Conservation (phyloP, 768 basidiomycete genomes). For the Antrodiella citrinella region DNA sequence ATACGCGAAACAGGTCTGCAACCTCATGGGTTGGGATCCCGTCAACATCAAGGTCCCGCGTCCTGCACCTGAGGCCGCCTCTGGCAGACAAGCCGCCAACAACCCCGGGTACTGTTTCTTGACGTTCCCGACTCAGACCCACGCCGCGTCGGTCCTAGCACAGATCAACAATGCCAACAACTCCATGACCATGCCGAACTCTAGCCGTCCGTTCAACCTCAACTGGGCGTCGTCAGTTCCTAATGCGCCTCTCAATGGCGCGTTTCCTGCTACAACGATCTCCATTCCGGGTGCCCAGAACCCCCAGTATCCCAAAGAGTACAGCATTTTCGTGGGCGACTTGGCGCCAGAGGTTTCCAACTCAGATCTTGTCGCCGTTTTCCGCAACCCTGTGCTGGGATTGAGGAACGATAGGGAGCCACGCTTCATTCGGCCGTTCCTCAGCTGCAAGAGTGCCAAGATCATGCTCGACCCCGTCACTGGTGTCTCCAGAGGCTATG, state of each 20-base stretch:
- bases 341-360: conserved; percentile 90
- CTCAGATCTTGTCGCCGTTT: conserved; percentile 90
- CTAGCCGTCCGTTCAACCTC: conserved; percentile 70
- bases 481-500: conserved; percentile 84
- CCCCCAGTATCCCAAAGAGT: conserved; percentile 70
- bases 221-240: conserved; percentile 59
- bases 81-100: conserved; percentile 63
- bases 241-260: conserved; percentile 25
- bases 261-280: conserved; percentile 26
- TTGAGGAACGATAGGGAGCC: conserved; percentile 81
- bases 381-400: conserved; percentile 83
- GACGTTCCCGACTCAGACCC: conserved; percentile 66
- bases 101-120: conserved; percentile 87
- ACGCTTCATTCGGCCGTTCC: conserved; percentile 81
- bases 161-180: conserved; percentile 47
- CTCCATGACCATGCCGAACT: conserved; percentile 76
- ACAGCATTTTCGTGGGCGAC: conserved; percentile 92
- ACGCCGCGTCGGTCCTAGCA: conserved; percentile 62
- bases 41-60: conserved; percentile 66
- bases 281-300: conserved; percentile 31
- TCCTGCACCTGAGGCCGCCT: conserved; percentile 45
- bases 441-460: conserved; percentile 91
- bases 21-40: conserved; percentile 81
- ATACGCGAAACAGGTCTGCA: conserved; percentile 84
- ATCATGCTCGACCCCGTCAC: conserved; percentile 91